Base-by-base conservation (phyloP, 1,284 basidiomycete genomes). In the Moesziomyces aphidis region DNA sequence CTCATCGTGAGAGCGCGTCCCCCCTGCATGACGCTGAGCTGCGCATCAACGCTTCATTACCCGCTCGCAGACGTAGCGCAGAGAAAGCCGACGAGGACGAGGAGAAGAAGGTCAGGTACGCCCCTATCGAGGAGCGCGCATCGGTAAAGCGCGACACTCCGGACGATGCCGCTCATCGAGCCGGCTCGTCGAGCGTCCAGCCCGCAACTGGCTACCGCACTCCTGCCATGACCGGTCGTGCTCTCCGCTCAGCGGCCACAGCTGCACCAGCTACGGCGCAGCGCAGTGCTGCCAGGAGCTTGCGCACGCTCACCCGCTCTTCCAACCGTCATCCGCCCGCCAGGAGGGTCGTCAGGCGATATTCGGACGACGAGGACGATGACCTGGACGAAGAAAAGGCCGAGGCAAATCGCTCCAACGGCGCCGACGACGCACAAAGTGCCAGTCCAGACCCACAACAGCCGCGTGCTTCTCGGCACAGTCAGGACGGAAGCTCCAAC, bases 311-410 rank as follows among this genome's bases (percentile, higher is more conserved):
- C 26, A 67, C 69, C 3, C 62, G 76, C 9, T 64, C 78, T 0
- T 72, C 68, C 1, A 69, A 65, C 47, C 56, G 64, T 19, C 78
- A 79, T 46, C 68, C 73, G 9, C 78, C 77, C 10, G 77, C 78
- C 19, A 68, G 77, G 17, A 60, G 78, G 11, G 78, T 80, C 47
- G 62, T 72, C 15, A 67, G 75, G 42, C 68, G 78, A 44, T 66
- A 80, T 28, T 76, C 76, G 21, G 78, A 82, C n/a, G 78, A 80
- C 51, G 80, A 80, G 43, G 77, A 73, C n/a, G 67, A 70, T n/a
- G 71, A 72, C 15, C 42, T 72, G n/a, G 67, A 73, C 3, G 74
- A 67, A 15, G 61, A 69, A 28, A 55, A 42, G 4, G 59, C 24
- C 9, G 24, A 51, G 24, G 58, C 19, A 13, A 60, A 66, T n/a